Base-by-base conservation (phyloP, 257 asterid species). In the Solanum stenotomum region DNA sequence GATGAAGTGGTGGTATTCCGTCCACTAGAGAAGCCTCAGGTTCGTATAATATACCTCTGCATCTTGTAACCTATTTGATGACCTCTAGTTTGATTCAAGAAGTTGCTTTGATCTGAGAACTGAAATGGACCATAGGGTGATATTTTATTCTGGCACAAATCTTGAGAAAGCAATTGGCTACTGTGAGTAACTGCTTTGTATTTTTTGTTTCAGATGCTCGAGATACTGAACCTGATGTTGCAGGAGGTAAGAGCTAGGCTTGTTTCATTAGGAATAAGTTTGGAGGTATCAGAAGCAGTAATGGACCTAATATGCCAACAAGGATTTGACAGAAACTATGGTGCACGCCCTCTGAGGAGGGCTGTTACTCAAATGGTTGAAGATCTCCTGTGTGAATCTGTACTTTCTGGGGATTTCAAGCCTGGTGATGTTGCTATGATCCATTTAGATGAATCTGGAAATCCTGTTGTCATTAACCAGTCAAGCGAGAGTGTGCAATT, bases 1-100 rank as follows among this genome's bases (percentile, higher is more conserved):
- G 99, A 97, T 85, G 99, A 97, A 94, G 96, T 97, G 46, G 99
- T 97, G 71, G 98, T 97, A 87, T 97, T 97, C 92, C 98, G 94
- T 89, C 91, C 98, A 84, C 98, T 97, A 34, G 98, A 96, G 92
- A 97, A 96, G 91, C 90, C 98, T 89, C 98, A 97, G 99, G 99
- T 97, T 88, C 65, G 91, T 84, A 90, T 86, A 72, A 76, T 40
- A 44, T 46, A 33, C 76, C 34, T 87, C 85, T 3, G 22, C 12
- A 83, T 5, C 15, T 87, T 88, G 46, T 65, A 72, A 10, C 16
- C 84, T 40, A 23, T 46, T 8, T 49, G 65, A 35, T 29, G 38
- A 22, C 35, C 22, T 38, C 61, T n/a, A 65, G 65, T 74, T 79
- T 46, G 86, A 82, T 29, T 18, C 16, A 49, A 29, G 7, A 82